Evolutionary conservation across 23 red algal species (phyloP).

Genomic region (Gracilariopsis chorda): DNA sequence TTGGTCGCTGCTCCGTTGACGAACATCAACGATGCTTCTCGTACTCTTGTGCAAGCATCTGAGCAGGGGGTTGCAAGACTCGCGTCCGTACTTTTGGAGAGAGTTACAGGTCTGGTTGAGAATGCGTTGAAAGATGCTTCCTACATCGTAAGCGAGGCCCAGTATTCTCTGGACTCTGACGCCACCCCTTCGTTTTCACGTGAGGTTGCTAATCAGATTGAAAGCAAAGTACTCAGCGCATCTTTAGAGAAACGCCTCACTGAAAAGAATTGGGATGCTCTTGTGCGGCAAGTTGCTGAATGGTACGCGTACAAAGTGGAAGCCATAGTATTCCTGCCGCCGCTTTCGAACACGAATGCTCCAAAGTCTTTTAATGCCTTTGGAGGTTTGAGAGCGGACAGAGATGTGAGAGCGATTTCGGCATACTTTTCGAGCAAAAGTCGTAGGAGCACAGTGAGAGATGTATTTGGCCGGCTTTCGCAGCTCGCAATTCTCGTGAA

Average conservation of each 20-base stretch:
- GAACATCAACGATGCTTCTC: constrained; percentile 56
- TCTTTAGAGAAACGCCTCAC: constrained; percentile 71
- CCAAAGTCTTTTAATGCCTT: constrained; percentile 61
- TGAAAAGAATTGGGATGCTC: constrained; percentile 85
- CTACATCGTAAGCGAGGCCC: constrained; percentile 48
- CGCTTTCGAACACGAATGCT: not conserved
- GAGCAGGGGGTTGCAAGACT: constrained; percentile 62
- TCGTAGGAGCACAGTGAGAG: constrained; percentile 70
- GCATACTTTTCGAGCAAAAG: constrained; percentile 72
- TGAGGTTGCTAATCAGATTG: constrained; percentile 45
- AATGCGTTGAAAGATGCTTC: constrained; percentile 43
- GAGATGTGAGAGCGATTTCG: constrained; percentile 70
- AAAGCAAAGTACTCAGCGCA: constrained; percentile 42
- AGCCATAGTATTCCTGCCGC: constrained; percentile 27
- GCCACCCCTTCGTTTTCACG: constrained; percentile 59
- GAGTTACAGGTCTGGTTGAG: constrained; percentile 17
- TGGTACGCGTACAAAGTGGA: constrained; percentile 75
- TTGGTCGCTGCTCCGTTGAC: constrained; percentile 16
- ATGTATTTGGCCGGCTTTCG: constrained; percentile 87
- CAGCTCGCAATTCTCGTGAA: constrained; percentile 82
- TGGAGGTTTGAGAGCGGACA: constrained; percentile 74
- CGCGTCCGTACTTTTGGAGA: constrained; percentile 21
- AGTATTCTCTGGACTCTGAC: constrained; percentile 61
- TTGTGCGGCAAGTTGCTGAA: constrained; percentile 79
- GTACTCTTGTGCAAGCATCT: constrained; percentile 30